phyloP scores from a whole-genome alignment of 2,329 filamentous ascomycete species.

The Phialophora tarda region DNA sequence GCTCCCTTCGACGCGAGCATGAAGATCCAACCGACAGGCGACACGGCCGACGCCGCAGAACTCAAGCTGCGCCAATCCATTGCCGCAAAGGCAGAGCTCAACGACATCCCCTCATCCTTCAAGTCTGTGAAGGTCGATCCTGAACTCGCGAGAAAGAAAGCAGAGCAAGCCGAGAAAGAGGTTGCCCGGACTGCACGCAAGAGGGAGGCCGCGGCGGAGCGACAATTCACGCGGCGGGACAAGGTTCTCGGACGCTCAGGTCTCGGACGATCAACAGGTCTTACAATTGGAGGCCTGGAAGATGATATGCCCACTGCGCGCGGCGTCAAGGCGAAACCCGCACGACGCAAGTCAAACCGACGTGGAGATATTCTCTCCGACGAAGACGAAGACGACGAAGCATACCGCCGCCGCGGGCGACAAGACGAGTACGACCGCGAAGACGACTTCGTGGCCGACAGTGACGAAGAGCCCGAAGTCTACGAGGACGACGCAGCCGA shows the following conservation, averaged over 20 bases:
- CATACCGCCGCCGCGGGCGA: slow-evolving; percentile 57
- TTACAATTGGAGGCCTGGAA: slow-evolving; percentile 63
- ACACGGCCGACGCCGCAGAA: slow-evolving; percentile 65
- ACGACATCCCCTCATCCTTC: slow-evolving; percentile 47
- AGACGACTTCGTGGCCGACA: slow-evolving; percentile 72
- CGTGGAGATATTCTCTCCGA: slow-evolving; percentile 57
- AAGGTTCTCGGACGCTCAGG: slow-evolving; percentile 55
- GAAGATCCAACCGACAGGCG: slow-evolving; percentile 60
- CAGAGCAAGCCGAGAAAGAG: slow-evolving; percentile 65
- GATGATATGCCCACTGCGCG: slow-evolving; percentile 56
- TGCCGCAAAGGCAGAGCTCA: slow-evolving; percentile 61
- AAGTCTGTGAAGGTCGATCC: slow-evolving; percentile 63
- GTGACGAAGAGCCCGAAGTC: slow-evolving; percentile 56
- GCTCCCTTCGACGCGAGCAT: slow-evolving; percentile 68
- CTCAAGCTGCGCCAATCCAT: slow-evolving; percentile 66
- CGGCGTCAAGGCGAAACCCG: slow-evolving; percentile 44
- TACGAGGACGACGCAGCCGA: slow-evolving; percentile 52
- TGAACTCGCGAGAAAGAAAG: slow-evolving; percentile 64
- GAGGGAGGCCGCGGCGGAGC: slow-evolving; percentile 60
- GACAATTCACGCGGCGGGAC: slow-evolving; percentile 59
- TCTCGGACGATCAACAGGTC: slow-evolving; percentile 52
- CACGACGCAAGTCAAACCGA: slow-evolving; percentile 49
- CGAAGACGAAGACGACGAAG: slow-evolving; percentile 54
- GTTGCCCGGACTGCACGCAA: slow-evolving; percentile 60
- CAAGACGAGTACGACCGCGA: slow-evolving; percentile 84